These are phyloP conservation scores for Sanghuangporus sanghuang DNA, from an alignment of 1,284 basidiomycete species.

Conservation along the genomic window DNA sequence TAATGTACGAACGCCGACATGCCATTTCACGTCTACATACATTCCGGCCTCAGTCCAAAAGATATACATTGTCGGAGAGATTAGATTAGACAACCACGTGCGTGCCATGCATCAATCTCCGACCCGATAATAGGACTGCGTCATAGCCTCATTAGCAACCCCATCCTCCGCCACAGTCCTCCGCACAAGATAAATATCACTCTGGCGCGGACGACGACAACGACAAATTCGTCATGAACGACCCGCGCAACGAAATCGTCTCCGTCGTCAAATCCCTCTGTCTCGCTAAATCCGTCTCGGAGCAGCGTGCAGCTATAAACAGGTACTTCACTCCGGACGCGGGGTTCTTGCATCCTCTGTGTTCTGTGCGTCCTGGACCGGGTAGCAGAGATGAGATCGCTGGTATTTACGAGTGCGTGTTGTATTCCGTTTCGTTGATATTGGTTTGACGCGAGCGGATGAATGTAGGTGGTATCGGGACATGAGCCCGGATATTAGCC, in stretches of 20 bases:
- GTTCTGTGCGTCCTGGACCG: slow-evolving; percentile 37
- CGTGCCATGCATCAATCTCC: no score
- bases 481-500: slow-evolving; percentile 42
- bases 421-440: background rate
- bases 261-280: slow-evolving; percentile 40
- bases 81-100: no score
- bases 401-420: slow-evolving; percentile 46
- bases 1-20: background rate
- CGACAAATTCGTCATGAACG: slow-evolving; percentile 37
- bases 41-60: no score
- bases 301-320: slow-evolving; percentile 42
- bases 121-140: no score
- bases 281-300: slow-evolving; percentile 40
- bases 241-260: slow-evolving; percentile 46
- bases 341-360: slow-evolving; percentile 50
- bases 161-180: no score
- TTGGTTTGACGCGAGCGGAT: no score
- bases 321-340: slow-evolving; percentile 47
- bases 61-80: no score
- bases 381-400: slow-evolving; percentile 46
- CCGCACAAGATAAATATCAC: no score
- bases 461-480: slow-evolving; percentile 51
- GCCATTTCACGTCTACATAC: background rate
- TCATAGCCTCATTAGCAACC: no score
- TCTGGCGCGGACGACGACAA: background rate